Conservation (phyloP, 345 rosid genomes). For the Sapria himalayana region DNA sequence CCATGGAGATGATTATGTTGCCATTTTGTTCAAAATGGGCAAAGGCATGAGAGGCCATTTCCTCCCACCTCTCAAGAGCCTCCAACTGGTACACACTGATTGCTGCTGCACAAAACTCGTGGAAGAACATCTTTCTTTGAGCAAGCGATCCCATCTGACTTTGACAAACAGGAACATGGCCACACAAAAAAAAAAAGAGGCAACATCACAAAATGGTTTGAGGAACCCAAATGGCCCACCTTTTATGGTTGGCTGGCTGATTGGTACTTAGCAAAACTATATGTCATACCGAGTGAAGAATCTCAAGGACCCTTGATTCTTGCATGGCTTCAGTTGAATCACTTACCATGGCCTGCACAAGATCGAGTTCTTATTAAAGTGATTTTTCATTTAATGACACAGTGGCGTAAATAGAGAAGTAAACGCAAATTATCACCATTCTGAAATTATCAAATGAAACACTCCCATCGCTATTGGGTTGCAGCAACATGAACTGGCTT, state of each 20-base stretch:
- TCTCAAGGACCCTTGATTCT: slow-evolving; percentile 59
- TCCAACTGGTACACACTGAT: slow-evolving; percentile 68
- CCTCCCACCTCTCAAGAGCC: slow-evolving; percentile 77
- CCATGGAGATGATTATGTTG: slow-evolving; percentile 51
- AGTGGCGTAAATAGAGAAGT: background rate
- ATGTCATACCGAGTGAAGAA: slow-evolving; percentile 39
- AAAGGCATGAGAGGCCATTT: slow-evolving; percentile 43
- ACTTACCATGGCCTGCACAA: slow-evolving; percentile 46
- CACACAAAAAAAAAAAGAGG: background rate
- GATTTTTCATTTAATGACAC: background rate
- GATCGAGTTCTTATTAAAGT: slow-evolving; percentile 1
- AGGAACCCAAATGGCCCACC: too few species aligned
- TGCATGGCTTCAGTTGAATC: slow-evolving; percentile 65
- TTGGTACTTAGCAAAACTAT: too few species aligned
- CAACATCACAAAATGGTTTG: background rate
- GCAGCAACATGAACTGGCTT: slow-evolving; percentile 65
- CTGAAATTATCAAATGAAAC: slow-evolving; percentile 53
- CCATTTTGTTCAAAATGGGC: slow-evolving; percentile 76
- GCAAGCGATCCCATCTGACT: slow-evolving; percentile 58
- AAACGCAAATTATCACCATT: slow-evolving; percentile 23
- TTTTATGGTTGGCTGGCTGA: too few species aligned
- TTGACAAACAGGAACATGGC: background rate
- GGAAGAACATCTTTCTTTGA: slow-evolving; percentile 46
- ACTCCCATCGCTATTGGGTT: slow-evolving; percentile 63
- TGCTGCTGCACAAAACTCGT: slow-evolving; percentile 91